Conservation (phyloP, 1,139 yeast genomes). For the Debaryomyces psychrophilus region DNA sequence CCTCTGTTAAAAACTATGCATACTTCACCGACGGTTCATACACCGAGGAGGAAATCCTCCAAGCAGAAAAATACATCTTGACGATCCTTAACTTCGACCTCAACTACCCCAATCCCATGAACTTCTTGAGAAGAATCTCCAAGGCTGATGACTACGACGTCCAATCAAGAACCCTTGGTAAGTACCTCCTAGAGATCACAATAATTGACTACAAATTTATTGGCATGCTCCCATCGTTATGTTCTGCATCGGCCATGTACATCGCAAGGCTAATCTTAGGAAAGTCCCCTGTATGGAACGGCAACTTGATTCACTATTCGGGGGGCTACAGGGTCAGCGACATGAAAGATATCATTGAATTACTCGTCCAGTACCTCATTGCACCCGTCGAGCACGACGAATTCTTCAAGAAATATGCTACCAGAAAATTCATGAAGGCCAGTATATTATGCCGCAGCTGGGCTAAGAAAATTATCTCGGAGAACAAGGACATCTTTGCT, state of each 20-base stretch:
- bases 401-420: slow-evolving; percentile 90
- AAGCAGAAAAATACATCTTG: slow-evolving; percentile 82
- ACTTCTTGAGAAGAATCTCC: slow-evolving; percentile 86
- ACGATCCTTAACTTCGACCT: slow-evolving; percentile 77
- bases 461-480: slow-evolving; percentile 68
- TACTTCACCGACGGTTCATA: slow-evolving; percentile 86
- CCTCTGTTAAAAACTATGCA: slow-evolving; percentile 85
- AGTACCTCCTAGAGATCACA: slow-evolving; percentile 81
- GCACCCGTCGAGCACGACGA: slow-evolving; percentile 92
- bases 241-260: slow-evolving; percentile 93
- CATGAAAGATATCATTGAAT: slow-evolving; percentile 68
- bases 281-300: slow-evolving; percentile 74
- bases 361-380: slow-evolving; percentile 76
- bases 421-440: slow-evolving; percentile 89
- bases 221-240: slow-evolving; percentile 76
- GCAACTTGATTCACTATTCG: slow-evolving; percentile 82
- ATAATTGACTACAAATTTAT: slow-evolving; percentile 80
- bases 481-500: slow-evolving; percentile 33
- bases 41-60: slow-evolving; percentile 81
- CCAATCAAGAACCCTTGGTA: slow-evolving; percentile 88
- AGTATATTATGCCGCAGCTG: slow-evolving; percentile 86
- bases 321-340: slow-evolving; percentile 86
- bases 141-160: slow-evolving; percentile 96
- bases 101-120: slow-evolving; percentile 93
- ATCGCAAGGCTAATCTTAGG: slow-evolving; percentile 79